Evolutionary conservation across 2,329 filamentous ascomycete genomes (phyloP), one percentile per base, ranked within the genome.

Genomic region (Aspergillus tubingensis): DNA sequence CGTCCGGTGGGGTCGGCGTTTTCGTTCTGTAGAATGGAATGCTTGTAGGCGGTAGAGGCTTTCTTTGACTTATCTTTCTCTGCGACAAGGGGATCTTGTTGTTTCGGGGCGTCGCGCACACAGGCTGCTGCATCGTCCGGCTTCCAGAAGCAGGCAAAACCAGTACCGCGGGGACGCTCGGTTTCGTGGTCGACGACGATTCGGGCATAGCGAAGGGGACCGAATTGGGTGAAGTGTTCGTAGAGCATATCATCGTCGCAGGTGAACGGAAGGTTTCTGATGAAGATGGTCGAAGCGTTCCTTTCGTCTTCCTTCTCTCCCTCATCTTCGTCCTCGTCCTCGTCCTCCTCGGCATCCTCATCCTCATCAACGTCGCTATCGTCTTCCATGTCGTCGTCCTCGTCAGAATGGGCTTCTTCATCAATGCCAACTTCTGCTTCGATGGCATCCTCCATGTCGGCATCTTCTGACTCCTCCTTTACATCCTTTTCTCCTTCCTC

Each of bases 211-310:
- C 93, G 86, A 41, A 97, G 82, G n/a, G 84, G 85, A 25, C 95
- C 96, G 70, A 99, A 98, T 69, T 89, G 83, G n/a, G 82, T 81
- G 72, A 99, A 99, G 74, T 97, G 94, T 54, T 88, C 83, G 72
- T 93, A 90, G 48, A 99, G 85, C 52, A 87, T 84, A 54, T 92
- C 89, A 69, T 99, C 93, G 17, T 90, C 90, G 47, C 88, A 88
- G 2, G 90, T 92, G 76, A 96, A 99, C 0, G 96, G 94, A 11
- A 99, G 81, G 72, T 99, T 99, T 66, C 95, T 91, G 68, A 99
- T 85, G 78, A 99, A 99, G 13, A 98, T 77, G 0, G 93, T 97
- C 38, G 86, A 86, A 2, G 86, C 86, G 69, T 91, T 91, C 54
- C 77, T 74, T 17, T 80, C 74, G 52, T 84, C 79, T 11, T 82